phyloP scores from a whole-genome alignment of 495 filamentous ascomycete species.

The Penicillium tannophilum region DNA sequence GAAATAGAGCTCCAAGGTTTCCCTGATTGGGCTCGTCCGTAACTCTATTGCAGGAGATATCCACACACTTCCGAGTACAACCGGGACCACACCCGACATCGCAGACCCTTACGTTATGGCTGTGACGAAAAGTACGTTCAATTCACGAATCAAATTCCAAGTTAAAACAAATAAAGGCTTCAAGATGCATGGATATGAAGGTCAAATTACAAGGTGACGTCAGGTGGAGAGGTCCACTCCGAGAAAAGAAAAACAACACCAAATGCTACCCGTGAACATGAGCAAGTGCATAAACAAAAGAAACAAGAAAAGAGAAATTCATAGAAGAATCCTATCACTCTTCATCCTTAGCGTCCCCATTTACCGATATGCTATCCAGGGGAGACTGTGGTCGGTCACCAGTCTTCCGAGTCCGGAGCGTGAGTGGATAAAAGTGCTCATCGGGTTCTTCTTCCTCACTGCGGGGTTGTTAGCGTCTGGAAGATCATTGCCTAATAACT shows the following conservation, averaged over 20 bases:
- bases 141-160: slow-evolving; percentile 7
- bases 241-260: slow-evolving; percentile 16
- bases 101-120: background rate
- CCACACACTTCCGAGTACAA: slow-evolving; percentile 23
- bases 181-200: slow-evolving; percentile 17
- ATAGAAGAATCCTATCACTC: background rate
- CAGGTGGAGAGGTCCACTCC: slow-evolving; percentile 2
- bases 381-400: slow-evolving; percentile 42
- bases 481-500: background rate
- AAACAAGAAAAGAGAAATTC: background rate
- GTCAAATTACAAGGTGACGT: slow-evolving; percentile 14
- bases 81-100: slow-evolving; percentile 8
- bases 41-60: slow-evolving; percentile 15
- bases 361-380: slow-evolving; percentile 45
- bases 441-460: slow-evolving; percentile 96
- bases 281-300: background rate
- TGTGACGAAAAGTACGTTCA: background rate
- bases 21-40: slow-evolving; percentile 11
- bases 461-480: slow-evolving; percentile 1
- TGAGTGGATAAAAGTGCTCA: slow-evolving; percentile 90
- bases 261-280: slow-evolving; percentile 15
- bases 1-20: background rate
- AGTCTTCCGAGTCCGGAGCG: slow-evolving; percentile 57
- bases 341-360: slow-evolving; percentile 19
- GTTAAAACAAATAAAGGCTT: slow-evolving; percentile 13